A percentile compares a stretch with the other conserved stretches of the same genome.
These are phyloP conservation scores for Kwoniella mangroviensis DNA, from an alignment of 768 basidiomycete genomes.

Conservation along the genomic window DNA sequence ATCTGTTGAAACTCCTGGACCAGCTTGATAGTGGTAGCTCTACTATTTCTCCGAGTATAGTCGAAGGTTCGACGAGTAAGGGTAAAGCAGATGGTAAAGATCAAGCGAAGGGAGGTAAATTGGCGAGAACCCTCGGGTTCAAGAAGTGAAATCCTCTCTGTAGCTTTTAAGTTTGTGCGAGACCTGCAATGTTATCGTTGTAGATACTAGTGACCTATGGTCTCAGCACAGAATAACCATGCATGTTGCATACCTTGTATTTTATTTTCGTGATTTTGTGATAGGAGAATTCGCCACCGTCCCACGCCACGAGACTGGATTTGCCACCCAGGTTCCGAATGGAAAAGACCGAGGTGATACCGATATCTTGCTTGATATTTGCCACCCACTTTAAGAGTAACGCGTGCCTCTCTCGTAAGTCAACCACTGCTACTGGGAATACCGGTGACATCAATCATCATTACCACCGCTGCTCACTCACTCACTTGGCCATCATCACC, in stretches of 20 bases:
- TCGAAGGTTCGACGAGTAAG: background rate
- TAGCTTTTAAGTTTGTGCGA: no score
- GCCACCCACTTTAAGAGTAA: conserved; percentile 4
- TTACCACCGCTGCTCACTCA: background rate
- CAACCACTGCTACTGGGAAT: background rate
- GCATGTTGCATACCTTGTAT: background rate
- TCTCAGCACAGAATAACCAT: background rate
- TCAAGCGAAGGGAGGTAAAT: conserved; percentile 1
- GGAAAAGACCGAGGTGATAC: conserved; percentile 1
- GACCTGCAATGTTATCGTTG: background rate
- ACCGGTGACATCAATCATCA: background rate
- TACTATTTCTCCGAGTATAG: background rate
- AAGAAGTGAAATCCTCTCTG: background rate
- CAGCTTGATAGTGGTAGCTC: conserved; percentile 23
- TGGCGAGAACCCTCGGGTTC: background rate
- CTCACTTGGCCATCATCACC: background rate
- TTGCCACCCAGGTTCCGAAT: conserved; percentile 14
- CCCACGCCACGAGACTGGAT: conserved; percentile 20
- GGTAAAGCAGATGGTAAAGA: background rate
- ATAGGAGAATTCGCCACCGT: conserved; percentile 15
- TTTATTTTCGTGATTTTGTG: background rate
- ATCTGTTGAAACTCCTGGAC: conserved; percentile 27
- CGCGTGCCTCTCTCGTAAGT: background rate
- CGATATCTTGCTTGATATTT: background rate
- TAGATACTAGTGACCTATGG: background rate